Evolutionary conservation across 2,329 filamentous ascomycete genomes (phyloP).

Genomic region (Myriosclerotinia duriaeana): DNA sequence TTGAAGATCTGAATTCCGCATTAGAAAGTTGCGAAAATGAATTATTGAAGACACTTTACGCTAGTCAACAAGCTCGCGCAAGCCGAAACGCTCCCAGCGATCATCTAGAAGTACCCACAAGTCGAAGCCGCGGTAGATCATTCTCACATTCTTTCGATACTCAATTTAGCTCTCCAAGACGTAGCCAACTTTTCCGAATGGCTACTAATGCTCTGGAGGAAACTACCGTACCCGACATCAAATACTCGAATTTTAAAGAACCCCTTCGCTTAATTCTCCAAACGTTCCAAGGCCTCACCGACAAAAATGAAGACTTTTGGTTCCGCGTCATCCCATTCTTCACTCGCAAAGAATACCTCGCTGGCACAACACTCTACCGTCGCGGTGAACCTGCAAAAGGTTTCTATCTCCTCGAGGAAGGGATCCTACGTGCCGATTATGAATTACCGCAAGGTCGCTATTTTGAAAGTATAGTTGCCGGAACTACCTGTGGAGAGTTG

Average conservation of each 20-base stretch:
- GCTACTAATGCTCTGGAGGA: slow-evolving; percentile 74
- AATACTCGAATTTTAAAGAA: slow-evolving; percentile 85
- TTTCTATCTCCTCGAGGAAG: slow-evolving; percentile 88
- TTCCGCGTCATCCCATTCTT: slow-evolving; percentile 79
- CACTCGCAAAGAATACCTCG: slow-evolving; percentile 61
- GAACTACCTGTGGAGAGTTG: slow-evolving; percentile 91
- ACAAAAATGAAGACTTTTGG: slow-evolving; percentile 94
- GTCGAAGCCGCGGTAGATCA: slow-evolving; percentile 30
- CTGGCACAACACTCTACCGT: slow-evolving; percentile 73
- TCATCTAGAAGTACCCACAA: slow-evolving; percentile 34
- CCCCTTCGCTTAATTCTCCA: slow-evolving; percentile 89
- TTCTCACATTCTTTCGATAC: slow-evolving; percentile 55
- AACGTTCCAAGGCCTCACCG: slow-evolving; percentile 86
- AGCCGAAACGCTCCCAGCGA: slow-evolving; percentile 45
- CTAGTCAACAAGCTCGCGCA: slow-evolving; percentile 60
- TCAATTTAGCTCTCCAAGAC: slow-evolving; percentile 73
- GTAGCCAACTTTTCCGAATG: slow-evolving; percentile 72
- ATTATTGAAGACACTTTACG: slow-evolving; percentile 77
- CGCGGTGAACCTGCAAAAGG: slow-evolving; percentile 74
- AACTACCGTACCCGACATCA: slow-evolving; percentile 53
- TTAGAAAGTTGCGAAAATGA: slow-evolving; percentile 95
- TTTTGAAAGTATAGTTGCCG: slow-evolving; percentile 88
- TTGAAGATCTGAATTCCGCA: slow-evolving; percentile 88
- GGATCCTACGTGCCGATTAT: slow-evolving; percentile 88
- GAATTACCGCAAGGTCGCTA: slow-evolving; percentile 84